These are phyloP conservation scores for Mitragyna speciosa DNA, from an alignment of 257 asterid species.

Conservation along the genomic window DNA sequence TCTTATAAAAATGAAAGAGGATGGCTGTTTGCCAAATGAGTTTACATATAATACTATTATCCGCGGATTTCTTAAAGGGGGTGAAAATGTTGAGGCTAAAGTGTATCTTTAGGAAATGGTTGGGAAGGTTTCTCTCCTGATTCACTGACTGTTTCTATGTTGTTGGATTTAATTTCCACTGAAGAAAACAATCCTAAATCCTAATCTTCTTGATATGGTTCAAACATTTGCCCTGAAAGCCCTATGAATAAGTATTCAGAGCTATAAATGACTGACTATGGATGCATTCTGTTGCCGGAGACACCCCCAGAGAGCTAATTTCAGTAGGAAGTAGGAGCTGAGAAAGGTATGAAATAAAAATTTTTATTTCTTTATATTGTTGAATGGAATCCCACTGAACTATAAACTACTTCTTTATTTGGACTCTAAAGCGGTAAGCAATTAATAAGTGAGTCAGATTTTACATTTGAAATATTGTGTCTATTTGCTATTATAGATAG, in stretches of 20 bases:
- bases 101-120: slow-evolving; percentile 2
- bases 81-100: neutral
- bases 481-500: too few species aligned
- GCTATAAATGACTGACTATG: too few species aligned
- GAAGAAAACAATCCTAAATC: neutral
- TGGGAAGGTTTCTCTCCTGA: slow-evolving; percentile 2
- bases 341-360: too few species aligned
- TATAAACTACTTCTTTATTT: too few species aligned
- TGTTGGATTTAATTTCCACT: neutral
- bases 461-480: too few species aligned
- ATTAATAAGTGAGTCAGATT: too few species aligned
- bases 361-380: too few species aligned
- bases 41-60: neutral
- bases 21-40: neutral
- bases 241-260: neutral
- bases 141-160: neutral
- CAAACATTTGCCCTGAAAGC: neutral
- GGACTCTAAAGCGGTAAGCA: too few species aligned
- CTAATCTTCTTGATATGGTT: neutral
- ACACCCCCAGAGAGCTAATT: too few species aligned
- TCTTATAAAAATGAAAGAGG: neutral
- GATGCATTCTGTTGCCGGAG: too few species aligned
- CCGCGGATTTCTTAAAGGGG: neutral
- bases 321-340: too few species aligned
- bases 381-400: too few species aligned